Conservation (phyloP, 2,329 filamentous ascomycete species). For the Talaromyces sp. region DNA sequence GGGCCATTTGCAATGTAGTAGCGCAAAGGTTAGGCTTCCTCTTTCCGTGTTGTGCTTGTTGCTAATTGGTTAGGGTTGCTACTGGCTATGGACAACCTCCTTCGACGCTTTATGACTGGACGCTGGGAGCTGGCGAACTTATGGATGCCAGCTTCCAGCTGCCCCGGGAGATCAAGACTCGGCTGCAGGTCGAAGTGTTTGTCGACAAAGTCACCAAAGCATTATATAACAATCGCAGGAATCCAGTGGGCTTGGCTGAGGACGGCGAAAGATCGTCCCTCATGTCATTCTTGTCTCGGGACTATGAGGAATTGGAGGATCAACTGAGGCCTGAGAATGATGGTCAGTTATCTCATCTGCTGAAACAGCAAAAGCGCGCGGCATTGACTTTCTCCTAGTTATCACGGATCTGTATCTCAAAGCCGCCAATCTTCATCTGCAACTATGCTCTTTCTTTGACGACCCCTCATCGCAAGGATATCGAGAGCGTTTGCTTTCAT, state of each 20-base stretch:
- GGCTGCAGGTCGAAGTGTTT: constrained; percentile 57
- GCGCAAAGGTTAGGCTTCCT: constrained; percentile 54
- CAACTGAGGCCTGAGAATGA: constrained; percentile 43
- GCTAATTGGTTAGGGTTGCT: constrained; percentile 48
- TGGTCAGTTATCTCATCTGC: constrained; percentile 27
- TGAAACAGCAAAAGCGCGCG: constrained; percentile 13
- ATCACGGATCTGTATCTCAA: constrained; percentile 49
- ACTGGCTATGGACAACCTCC: constrained; percentile 67
- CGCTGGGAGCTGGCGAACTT: constrained; percentile 45
- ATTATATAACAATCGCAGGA: constrained; percentile 54
- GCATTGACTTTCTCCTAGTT: constrained; percentile 26
- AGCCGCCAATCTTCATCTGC: constrained; percentile 47
- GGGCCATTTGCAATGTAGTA: constrained; percentile 65
- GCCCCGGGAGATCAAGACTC: constrained; percentile 49
- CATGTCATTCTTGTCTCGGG: constrained; percentile 44
- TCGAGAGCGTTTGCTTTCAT: constrained; percentile 41
- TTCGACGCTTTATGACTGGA: constrained; percentile 59
- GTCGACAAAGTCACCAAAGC: constrained; percentile 55
- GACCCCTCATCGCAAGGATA: constrained; percentile 46
- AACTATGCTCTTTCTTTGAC: constrained; percentile 50
- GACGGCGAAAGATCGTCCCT: constrained; percentile 45
- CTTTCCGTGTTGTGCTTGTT: background rate
- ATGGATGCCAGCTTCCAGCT: constrained; percentile 47
- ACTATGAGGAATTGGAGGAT: constrained; percentile 52
- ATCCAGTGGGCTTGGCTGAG: constrained; percentile 50